Percentiles rank a stretch among this genome's conserved stretches.
These are phyloP conservation scores for Jacaranda mimosifolia DNA, from an alignment of 257 asterid genomes.

Conservation along the genomic window DNA sequence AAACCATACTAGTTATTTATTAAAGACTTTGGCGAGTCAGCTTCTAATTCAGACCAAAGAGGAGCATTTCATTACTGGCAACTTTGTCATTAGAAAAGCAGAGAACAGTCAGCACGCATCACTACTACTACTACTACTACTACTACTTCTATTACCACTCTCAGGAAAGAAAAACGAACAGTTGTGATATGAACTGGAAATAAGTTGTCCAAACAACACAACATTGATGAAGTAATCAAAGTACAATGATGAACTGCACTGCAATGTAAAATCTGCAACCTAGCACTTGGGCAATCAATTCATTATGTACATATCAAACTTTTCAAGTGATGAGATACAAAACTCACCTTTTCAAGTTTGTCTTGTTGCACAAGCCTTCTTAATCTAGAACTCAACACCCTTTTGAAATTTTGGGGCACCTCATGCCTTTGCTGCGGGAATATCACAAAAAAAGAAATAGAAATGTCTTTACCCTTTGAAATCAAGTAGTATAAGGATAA, in stretches of 20 bases:
- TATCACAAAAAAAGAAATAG: conserved; percentile 28
- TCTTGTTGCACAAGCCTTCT: conserved; percentile 91
- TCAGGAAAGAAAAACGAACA: background rate
- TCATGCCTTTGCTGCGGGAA: conserved; percentile 77
- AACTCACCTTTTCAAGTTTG: conserved; percentile 82
- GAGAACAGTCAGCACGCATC: background rate
- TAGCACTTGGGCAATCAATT: background rate
- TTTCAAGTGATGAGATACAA: conserved; percentile 17
- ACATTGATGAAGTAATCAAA: background rate
- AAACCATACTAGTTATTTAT: background rate
- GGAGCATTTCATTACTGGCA: no score
- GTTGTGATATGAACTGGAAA: background rate
- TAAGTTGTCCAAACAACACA: background rate
- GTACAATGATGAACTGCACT: background rate
- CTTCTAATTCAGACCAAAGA: background rate
- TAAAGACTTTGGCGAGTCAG: background rate
- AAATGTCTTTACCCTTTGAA: background rate
- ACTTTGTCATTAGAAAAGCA: background rate
- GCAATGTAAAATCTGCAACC: conserved; percentile 10
- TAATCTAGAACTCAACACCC: conserved; percentile 73
- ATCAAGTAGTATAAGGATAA: conserved; percentile 22
- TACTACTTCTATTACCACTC: background rate
- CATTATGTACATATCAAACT: background rate
- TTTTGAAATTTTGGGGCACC: conserved; percentile 82
- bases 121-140: background rate